Percentiles rank a stretch among this genome's conserved stretches.
These are phyloP conservation scores for Pezicula radicicola DNA, from an alignment of 2,329 filamentous ascomycete species.

Conservation along the genomic window DNA sequence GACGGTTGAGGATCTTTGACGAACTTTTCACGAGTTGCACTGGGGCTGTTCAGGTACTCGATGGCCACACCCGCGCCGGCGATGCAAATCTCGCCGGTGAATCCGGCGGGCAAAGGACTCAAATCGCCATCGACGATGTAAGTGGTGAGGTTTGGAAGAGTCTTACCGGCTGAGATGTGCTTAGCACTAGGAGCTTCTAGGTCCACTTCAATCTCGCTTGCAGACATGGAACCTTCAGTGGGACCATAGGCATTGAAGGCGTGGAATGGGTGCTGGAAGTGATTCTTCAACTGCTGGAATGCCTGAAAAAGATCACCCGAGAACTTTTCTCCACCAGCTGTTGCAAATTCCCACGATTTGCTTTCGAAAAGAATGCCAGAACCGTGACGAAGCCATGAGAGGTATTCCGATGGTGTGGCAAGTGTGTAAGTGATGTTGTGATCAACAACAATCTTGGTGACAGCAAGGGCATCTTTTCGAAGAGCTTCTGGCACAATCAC, in stretches of 20 bases:
- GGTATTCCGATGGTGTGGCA: constrained; percentile 11
- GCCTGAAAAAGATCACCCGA: no score
- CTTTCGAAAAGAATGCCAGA: not conserved
- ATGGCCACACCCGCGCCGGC: constrained; percentile 31
- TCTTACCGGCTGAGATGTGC: no score
- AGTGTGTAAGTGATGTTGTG: constrained; percentile 8
- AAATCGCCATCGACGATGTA: constrained; percentile 37
- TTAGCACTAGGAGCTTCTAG: no score
- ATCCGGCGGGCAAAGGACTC: constrained; percentile 33
- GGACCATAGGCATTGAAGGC: no score
- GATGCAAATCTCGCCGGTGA: constrained; percentile 39
- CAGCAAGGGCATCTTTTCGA: constrained; percentile 4
- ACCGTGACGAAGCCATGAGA: constrained; percentile 3
- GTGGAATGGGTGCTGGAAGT: no score
- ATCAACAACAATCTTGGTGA: constrained; percentile 3
- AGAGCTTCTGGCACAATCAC: constrained; percentile 1
- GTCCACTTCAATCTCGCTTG: no score
- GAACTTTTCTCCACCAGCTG: no score
- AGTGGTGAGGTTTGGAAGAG: constrained; percentile 12
- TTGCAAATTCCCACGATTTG: constrained; percentile 13
- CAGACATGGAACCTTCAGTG: no score
- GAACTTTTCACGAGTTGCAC: no score
- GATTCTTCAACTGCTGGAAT: no score
- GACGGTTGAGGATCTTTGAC: no score
- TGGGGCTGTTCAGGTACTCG: constrained; percentile 24